Evolutionary conservation across 1,284 basidiomycete species (phyloP).

Genomic region (Termitomyces sp.): DNA sequence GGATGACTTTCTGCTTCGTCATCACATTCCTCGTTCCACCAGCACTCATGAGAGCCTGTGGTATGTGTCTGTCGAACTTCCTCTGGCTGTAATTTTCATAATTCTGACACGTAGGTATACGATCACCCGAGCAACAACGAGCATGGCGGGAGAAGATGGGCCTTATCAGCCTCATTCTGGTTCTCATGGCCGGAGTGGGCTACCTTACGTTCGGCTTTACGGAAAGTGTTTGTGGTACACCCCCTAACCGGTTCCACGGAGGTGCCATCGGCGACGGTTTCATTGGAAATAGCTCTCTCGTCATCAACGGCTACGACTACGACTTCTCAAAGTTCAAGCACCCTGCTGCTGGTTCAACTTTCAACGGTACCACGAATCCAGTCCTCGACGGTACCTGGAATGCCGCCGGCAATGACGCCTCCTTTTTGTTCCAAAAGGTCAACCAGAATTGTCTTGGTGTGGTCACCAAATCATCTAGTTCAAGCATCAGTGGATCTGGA

Average conservation of each 20-base stretch:
- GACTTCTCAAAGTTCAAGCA: conserved; percentile 86
- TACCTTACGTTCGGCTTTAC: conserved; percentile 99
- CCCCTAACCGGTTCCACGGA: conserved; percentile 75
- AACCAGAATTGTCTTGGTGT: conserved; percentile 78
- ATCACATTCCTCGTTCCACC: conserved; percentile 82
- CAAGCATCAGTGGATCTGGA: conserved; percentile 59
- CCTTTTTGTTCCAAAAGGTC: conserved; percentile 91
- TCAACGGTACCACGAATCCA: conserved; percentile 80
- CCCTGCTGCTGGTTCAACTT: conserved; percentile 59
- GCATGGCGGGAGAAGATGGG: conserved; percentile 99
- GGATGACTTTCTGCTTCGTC: conserved; percentile 95
- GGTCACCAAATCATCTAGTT: conserved; percentile 68
- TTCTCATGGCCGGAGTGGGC: conserved; percentile 89
- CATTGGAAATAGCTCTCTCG: conserved; percentile 78
- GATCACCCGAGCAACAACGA: conserved; percentile 88
- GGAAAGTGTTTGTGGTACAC: conserved; percentile 85
- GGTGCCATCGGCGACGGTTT: conserved; percentile 64
- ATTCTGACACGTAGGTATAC: conserved; percentile 55
- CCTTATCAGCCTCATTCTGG: conserved; percentile 74
- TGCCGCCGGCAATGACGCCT: conserved; percentile 82
- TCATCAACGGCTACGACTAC: conserved; percentile 93
- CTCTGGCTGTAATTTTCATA: neutral
- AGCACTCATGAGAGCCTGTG: conserved; percentile 63
- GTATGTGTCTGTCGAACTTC: conserved; percentile 36
- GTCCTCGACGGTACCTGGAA: conserved; percentile 75